These are phyloP conservation scores for Talaromyces verruculosus DNA, from an alignment of 2,329 filamentous ascomycete species.

Conservation along the genomic window DNA sequence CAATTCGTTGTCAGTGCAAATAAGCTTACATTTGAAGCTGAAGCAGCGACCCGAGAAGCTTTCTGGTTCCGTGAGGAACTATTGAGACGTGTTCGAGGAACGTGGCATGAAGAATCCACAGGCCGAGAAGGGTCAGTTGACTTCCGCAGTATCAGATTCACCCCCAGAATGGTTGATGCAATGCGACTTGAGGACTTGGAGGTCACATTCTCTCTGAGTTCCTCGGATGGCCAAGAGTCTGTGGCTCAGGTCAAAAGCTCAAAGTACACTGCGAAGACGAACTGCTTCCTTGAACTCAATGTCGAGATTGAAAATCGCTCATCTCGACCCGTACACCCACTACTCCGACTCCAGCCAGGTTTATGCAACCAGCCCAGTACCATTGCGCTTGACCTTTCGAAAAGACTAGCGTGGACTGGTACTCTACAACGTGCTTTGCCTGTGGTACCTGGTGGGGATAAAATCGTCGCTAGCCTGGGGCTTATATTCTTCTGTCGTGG, in stretches of 20 bases:
- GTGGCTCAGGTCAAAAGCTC: conserved; percentile 46
- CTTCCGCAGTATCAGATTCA: conserved; percentile 71
- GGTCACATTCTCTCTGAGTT: conserved; percentile 52
- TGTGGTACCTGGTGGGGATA: conserved; percentile 58
- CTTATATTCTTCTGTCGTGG: conserved; percentile 75
- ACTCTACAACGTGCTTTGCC: conserved; percentile 74
- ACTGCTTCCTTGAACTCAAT: conserved; percentile 68
- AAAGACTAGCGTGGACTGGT: conserved; percentile 82
- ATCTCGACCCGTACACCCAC: conserved; percentile 63
- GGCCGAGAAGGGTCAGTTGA: conserved; percentile 68
- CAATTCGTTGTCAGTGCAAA: conserved; percentile 86
- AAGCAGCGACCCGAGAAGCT: conserved; percentile 73
- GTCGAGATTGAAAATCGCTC: conserved; percentile 76
- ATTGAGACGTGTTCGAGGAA: conserved; percentile 67
- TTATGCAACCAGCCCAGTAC: conserved; percentile 70
- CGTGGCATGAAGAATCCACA: conserved; percentile 65
- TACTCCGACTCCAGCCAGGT: conserved; percentile 74
- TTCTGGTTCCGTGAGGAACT: conserved; percentile 91
- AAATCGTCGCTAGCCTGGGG: conserved; percentile 64
- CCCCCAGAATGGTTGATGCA: conserved; percentile 75
- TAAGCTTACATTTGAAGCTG: conserved; percentile 74
- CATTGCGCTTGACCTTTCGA: conserved; percentile 75
- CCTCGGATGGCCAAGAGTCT: conserved; percentile 23
- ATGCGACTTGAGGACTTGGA: conserved; percentile 78
- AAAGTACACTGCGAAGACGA: conserved; percentile 52